phyloP scores from a whole-genome alignment of 1,284 basidiomycete genomes.

The Mycena citricolor region DNA sequence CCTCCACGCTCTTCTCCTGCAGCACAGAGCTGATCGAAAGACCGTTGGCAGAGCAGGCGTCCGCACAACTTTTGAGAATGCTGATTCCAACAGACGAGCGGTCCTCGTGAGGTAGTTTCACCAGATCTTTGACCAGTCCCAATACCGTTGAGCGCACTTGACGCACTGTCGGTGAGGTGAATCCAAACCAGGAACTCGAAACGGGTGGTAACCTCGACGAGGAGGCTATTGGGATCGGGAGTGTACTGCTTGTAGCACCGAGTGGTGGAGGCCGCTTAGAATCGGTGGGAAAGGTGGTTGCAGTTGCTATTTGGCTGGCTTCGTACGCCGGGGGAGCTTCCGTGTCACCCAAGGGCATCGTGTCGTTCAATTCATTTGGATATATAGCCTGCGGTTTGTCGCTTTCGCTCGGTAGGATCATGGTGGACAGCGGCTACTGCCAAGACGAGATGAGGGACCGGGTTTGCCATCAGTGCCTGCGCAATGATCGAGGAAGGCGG shows the following conservation, averaged over 20 bases:
- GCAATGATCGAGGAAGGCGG: no score
- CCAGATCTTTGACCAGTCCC: constrained; percentile 20
- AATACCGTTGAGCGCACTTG: constrained; percentile 19
- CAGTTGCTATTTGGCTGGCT: constrained; percentile 1
- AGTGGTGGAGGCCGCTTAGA: neutral
- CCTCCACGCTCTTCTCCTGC: constrained; percentile 20
- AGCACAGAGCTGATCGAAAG: constrained; percentile 16
- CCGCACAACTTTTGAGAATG: constrained; percentile 21
- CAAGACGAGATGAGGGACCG: no score
- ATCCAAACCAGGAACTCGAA: constrained; percentile 8
- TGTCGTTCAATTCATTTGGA: no score
- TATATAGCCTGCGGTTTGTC: no score
- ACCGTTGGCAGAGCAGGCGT: constrained; percentile 18
- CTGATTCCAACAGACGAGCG: constrained; percentile 13
- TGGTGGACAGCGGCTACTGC: no score
- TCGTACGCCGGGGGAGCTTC: constrained; percentile 19
- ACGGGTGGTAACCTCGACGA: neutral
- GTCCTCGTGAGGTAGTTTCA: constrained; percentile 14
- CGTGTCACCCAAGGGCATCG: no score
- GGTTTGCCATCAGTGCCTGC: no score
- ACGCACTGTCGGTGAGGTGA: constrained; percentile 6
- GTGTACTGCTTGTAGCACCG: neutral
- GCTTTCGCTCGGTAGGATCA: no score
- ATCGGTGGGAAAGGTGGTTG: neutral
- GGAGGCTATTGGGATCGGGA: neutral